Evolutionary conservation across 164 flowering plant genomes (phyloP).

Genomic region (Macadamia integrifolia): DNA sequence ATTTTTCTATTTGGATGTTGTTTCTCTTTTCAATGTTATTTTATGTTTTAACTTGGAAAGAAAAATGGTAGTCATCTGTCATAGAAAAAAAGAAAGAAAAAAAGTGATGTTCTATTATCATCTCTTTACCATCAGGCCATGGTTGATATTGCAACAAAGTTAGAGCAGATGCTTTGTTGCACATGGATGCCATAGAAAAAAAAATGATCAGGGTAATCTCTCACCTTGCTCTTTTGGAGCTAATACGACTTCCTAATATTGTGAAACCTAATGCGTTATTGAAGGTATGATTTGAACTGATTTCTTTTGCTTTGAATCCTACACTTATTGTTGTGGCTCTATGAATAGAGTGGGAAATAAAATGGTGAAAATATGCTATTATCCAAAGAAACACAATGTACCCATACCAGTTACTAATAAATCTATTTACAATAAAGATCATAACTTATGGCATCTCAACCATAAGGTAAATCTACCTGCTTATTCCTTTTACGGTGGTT

Average conservation of each 20-base stretch:
- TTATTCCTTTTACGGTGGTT: no score
- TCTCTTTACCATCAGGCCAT: constrained; percentile 46
- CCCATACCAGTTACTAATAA: no score
- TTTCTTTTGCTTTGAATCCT: constrained; percentile 90
- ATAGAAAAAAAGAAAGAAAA: neutral
- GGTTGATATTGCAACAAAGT: constrained; percentile 92
- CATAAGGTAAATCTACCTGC: constrained; percentile 64
- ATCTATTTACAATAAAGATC: no score
- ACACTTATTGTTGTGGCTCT: constrained; percentile 91
- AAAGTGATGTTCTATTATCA: no score
- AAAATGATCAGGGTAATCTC: constrained; percentile 82
- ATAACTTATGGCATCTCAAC: constrained; percentile 10
- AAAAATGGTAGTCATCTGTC: neutral
- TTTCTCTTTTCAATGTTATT: neutral
- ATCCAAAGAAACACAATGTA: no score
- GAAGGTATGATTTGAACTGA: constrained; percentile 93
- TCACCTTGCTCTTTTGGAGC: neutral
- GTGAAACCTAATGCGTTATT: constrained; percentile 6
- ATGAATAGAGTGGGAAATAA: constrained; percentile 96
- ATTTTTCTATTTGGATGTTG: no score
- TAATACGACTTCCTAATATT: neutral
- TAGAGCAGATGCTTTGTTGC: constrained; percentile 93
- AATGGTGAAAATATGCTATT: constrained; percentile 86
- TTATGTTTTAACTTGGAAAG: neutral
- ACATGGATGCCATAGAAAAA: constrained; percentile 98